These are phyloP conservation scores for Hyphopichia khmerensis DNA, from an alignment of 1,139 yeast genomes.

Conservation along the genomic window DNA sequence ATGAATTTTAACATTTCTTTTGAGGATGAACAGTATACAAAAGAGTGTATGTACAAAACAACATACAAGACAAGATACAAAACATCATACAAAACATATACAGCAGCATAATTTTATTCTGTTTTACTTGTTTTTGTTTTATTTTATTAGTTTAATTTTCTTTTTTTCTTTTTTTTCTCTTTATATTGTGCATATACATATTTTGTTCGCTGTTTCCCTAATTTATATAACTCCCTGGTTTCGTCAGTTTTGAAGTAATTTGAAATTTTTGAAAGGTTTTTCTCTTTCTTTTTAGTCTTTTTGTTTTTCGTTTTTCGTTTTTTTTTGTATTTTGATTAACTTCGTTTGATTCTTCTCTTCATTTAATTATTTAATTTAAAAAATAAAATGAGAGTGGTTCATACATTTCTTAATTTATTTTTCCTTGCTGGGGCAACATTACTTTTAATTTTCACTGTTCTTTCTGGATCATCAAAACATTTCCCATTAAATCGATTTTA, in stretches of 20 bases:
- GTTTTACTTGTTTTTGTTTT: too few species aligned
- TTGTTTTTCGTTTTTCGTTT: too few species aligned
- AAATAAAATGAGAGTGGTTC: constrained; percentile 35
- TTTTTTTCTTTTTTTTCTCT: too few species aligned
- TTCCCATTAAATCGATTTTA: constrained; percentile 66
- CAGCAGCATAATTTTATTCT: too few species aligned
- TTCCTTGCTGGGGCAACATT: constrained; percentile 54
- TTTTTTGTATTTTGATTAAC: not conserved
- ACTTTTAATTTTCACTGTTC: constrained; percentile 57
- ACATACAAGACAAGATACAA: too few species aligned
- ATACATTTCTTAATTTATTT: constrained; percentile 37
- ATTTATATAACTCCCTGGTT: not conserved
- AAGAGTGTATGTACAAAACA: too few species aligned
- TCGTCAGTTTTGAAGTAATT: not conserved
- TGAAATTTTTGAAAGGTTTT: not conserved
- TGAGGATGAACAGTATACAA: too few species aligned
- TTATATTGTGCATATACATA: not conserved
- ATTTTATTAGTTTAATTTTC: too few species aligned
- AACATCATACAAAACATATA: too few species aligned
- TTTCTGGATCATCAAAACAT: constrained; percentile 63
- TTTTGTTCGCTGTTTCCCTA: not conserved
- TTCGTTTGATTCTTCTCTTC: not conserved
- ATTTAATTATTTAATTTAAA: too few species aligned
- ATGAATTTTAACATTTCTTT: too few species aligned
- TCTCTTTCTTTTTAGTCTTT: too few species aligned